Percentiles rank a stretch among this genome's conserved stretches.
These are phyloP conservation scores for Nitzschia sp. DNA, from an alignment of 108 stramenopile species.

Conservation along the genomic window DNA sequence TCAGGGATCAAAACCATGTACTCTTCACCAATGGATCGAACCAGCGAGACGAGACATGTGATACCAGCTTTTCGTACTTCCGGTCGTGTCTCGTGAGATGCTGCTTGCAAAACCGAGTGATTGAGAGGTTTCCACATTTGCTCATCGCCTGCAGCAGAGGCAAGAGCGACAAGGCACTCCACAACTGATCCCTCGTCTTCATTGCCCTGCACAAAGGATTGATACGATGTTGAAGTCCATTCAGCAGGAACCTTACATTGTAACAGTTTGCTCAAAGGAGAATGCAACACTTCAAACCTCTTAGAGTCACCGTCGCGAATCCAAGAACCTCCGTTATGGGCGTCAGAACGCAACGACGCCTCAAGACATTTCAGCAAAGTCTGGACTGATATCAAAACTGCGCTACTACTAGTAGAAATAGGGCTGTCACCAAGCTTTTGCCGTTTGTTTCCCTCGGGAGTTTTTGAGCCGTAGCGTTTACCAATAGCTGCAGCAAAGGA, in stretches of 20 bases:
- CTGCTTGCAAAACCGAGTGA: slow-evolving; percentile 77
- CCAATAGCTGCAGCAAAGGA: slow-evolving; percentile 10
- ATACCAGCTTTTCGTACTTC: slow-evolving; percentile 86
- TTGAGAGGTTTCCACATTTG: slow-evolving; percentile 90
- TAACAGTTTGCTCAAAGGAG: slow-evolving; percentile 71
- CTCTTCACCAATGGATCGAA: slow-evolving; percentile 85
- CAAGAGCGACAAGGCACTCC: slow-evolving; percentile 71
- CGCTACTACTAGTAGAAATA: neutral
- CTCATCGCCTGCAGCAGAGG: slow-evolving; percentile 83
- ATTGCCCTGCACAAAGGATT: slow-evolving; percentile 58
- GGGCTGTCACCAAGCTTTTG: slow-evolving; percentile 13
- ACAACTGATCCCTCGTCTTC: slow-evolving; percentile 56
- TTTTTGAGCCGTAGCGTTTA: slow-evolving; percentile 1
- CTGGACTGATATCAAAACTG: slow-evolving; percentile 39
- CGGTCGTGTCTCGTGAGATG: slow-evolving; percentile 52
- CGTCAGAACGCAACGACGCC: slow-evolving; percentile 74
- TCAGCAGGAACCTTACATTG: slow-evolving; percentile 51
- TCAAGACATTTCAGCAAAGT: slow-evolving; percentile 72
- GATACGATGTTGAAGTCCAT: slow-evolving; percentile 37
- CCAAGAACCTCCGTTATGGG: slow-evolving; percentile 83
- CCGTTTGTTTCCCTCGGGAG: slow-evolving; percentile 33
- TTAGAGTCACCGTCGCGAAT: slow-evolving; percentile 74
- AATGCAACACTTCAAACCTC: slow-evolving; percentile 59
- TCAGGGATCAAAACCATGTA: slow-evolving; percentile 90
- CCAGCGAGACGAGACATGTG: slow-evolving; percentile 65